Conservation (phyloP, 1,284 basidiomycete genomes). For the Agaricales sp. region DNA sequence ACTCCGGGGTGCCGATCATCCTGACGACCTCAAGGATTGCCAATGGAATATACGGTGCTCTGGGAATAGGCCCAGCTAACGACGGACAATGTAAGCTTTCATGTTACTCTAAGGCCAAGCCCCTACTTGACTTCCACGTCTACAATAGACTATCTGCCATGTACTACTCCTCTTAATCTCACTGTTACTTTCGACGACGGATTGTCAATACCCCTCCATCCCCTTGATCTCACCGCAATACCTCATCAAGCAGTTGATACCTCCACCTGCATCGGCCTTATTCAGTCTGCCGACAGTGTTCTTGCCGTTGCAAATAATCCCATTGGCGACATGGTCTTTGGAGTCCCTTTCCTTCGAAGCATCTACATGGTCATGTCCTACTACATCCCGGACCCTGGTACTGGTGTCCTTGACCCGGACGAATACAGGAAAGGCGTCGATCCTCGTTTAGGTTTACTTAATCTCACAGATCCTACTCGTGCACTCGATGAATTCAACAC, state of each 20-base stretch:
- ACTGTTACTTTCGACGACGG: constrained; percentile 52
- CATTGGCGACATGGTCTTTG: constrained; percentile 58
- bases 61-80: constrained; percentile 43
- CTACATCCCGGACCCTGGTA: constrained; percentile 26
- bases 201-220: constrained; percentile 44
- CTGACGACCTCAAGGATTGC: constrained; percentile 48
- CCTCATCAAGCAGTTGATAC: constrained; percentile 27
- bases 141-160: constrained; percentile 66
- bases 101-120: not conserved
- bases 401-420: not conserved
- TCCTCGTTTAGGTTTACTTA: constrained; percentile 46
- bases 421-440: constrained; percentile 15
- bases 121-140: constrained; percentile 18
- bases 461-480: constrained; percentile 43
- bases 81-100: constrained; percentile 53
- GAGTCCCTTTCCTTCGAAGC: constrained; percentile 66
- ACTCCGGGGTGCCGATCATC: constrained; percentile 58
- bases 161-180: constrained; percentile 57
- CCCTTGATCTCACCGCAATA: constrained; percentile 51
- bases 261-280: constrained; percentile 49
- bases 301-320: constrained; percentile 23
- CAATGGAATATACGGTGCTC: constrained; percentile 69
- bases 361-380: constrained; percentile 67
- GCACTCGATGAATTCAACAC: constrained; percentile 57
- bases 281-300: constrained; percentile 40